Evolutionary conservation across 2,329 filamentous ascomycete species (phyloP), one percentile per base, ranked within the genome.

Genomic region (Pestalotiopsis sp.): DNA sequence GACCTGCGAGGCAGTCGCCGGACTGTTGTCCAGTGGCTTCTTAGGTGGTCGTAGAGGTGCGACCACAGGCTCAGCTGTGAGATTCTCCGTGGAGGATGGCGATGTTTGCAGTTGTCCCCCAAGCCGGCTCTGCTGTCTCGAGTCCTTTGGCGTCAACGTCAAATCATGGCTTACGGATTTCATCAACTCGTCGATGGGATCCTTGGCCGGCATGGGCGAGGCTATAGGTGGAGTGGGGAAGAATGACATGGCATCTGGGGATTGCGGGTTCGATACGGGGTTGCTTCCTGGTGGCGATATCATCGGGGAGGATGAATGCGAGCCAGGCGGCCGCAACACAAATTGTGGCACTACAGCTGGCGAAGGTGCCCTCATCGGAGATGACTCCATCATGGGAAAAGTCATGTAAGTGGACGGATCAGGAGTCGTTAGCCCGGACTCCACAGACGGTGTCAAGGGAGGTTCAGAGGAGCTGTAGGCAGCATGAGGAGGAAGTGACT

Each of bases 161-260:
- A 23, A 45, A 49, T 23, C 36, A 45, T 60, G 27, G 38, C 41
- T 38, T 20, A 67, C 39, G 20, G 52, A 45, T 38, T 67, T 56
- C 49, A 69, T 60, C 61, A 69, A 25, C 12, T 69, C 56, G 7
- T 69, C 66, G 27, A 69, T 68, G 7, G 66, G 38, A 25, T 67
- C 66, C 20, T 69, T 41, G 3, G 25, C 36, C 4, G 23, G 25
- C 23, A 60, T 17, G 13, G 68, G 65, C 27, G 68, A 64, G 7
- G 58, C 41, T n/a, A 65, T 27, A 11, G 68, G 68, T 14, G 68
- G 49, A 23, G 66, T 20, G 4, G 68, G 68, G 57, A 69, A 69
- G 56, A 69, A 69, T 5, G 68, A 69, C 3, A 69, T 23, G 17
- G 59, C 66, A 62, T 68, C 13, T 12, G 65, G 66, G 14, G 68